Evolutionary conservation across 108 stramenopile species (phyloP).

Genomic region (Cyclotella cryptica): DNA sequence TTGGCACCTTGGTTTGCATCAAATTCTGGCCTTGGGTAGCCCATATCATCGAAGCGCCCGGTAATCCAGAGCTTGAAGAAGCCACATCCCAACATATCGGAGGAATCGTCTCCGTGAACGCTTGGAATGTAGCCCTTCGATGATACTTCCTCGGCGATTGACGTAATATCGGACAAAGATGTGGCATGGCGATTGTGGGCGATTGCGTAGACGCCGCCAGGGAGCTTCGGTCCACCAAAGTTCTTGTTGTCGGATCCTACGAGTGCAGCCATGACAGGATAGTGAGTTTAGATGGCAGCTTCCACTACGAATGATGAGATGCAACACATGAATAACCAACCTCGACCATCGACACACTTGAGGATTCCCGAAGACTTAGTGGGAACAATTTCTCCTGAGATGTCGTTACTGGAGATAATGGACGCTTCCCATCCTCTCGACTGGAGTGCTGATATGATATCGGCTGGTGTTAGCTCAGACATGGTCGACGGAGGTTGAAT

Average conservation of each 20-base stretch:
- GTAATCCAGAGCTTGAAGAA: constrained; percentile 42
- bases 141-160: constrained; percentile 23
- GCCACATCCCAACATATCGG: too few relatives aligned
- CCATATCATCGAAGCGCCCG: constrained; percentile 37
- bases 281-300: background rate
- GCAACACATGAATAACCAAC: background rate
- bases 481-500: too few relatives aligned
- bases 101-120: constrained; percentile 31
- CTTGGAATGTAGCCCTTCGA: constrained; percentile 24
- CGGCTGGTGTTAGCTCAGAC: constrained; percentile 22
- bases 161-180: constrained; percentile 9
- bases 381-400: constrained; percentile 15
- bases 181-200: constrained; percentile 32
- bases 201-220: constrained; percentile 39
- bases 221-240: constrained; percentile 28
- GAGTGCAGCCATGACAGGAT: background rate
- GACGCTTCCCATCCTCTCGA: constrained; percentile 35
- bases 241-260: constrained; percentile 25
- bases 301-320: too few relatives aligned
- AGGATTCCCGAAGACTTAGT: constrained; percentile 18
- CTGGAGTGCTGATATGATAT: constrained; percentile 24
- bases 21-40: constrained; percentile 35
- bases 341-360: constrained; percentile 45
- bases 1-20: constrained; percentile 36
- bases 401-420: constrained; percentile 7